These are phyloP conservation scores for Ulvella scutata DNA, from an alignment of 139 green algal species.

Conservation along the genomic window DNA sequence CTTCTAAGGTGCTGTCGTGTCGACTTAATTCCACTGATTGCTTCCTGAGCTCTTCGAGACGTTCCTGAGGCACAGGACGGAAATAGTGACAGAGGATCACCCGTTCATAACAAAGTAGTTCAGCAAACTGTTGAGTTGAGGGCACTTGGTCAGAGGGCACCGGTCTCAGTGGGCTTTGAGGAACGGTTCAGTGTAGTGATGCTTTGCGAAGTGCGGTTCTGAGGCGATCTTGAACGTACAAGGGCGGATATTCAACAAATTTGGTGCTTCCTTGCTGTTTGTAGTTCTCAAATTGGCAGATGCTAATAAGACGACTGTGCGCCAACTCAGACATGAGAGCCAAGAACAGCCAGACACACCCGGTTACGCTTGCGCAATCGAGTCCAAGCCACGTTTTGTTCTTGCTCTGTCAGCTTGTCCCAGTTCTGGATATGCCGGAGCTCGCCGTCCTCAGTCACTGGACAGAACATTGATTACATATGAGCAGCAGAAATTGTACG, in stretches of 20 bases:
- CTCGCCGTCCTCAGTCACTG: not conserved
- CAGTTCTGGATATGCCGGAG: not conserved
- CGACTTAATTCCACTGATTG: not conserved
- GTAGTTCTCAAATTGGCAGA: not conserved
- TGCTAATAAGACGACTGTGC: not conserved
- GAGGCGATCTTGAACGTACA: not conserved
- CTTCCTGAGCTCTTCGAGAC: not conserved
- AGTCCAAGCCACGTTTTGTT: not conserved
- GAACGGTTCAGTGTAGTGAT: not conserved
- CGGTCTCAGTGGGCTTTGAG: not conserved
- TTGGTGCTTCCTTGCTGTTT: not conserved
- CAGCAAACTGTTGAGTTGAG: not conserved
- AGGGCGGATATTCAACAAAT: not conserved
- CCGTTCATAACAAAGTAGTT: not conserved
- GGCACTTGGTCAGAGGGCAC: not conserved
- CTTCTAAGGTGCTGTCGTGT: not conserved
- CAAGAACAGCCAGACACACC: not conserved
- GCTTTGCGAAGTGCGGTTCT: not conserved
- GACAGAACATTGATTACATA: not conserved
- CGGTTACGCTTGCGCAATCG: not conserved
- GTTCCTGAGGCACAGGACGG: too few relatives aligned
- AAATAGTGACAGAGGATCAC: too few relatives aligned
- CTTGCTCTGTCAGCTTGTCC: not conserved
- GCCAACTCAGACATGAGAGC: not conserved
- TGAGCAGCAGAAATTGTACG: not conserved